These are phyloP conservation scores for Rhizophagus prolifer DNA, from an alignment of 192 early-diverging fungal species.

Conservation along the genomic window DNA sequence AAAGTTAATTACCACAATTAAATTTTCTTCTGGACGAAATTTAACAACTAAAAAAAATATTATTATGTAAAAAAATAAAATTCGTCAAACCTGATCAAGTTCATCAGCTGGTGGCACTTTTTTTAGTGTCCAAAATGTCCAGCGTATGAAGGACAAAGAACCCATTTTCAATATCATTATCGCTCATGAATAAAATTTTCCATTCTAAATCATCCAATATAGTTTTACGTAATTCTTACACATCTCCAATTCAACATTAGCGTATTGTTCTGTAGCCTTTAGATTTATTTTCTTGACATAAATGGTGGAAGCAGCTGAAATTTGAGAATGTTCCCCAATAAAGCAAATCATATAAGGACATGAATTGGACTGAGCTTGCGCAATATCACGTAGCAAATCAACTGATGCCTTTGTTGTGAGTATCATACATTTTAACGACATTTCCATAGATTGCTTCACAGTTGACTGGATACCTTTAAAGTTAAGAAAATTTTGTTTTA, in stretches of 20 bases:
- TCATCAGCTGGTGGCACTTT: not conserved
- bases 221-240: not conserved
- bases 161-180: not conserved
- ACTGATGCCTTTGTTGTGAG: conserved; percentile 86
- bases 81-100: not conserved
- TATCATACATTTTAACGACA: conserved; percentile 60
- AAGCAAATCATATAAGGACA: conserved; percentile 89
- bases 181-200: not conserved
- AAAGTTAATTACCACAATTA: too few relatives aligned
- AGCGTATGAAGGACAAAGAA: not conserved
- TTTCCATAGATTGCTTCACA: too few relatives aligned
- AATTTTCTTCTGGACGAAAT: not conserved
- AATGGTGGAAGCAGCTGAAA: conserved; percentile 10
- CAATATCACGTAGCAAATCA: conserved; percentile 88
- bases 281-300: not conserved
- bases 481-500: too few relatives aligned
- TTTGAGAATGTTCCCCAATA: conserved; percentile 71
- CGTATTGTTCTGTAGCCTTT: not conserved
- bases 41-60: too few relatives aligned
- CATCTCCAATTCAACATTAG: not conserved
- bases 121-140: not conserved
- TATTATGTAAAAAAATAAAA: not conserved
- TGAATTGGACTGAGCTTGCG: conserved; percentile 58
- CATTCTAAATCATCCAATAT: not conserved
- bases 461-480: too few relatives aligned